Percentiles rank a stretch among this genome's conserved stretches.
phyloP scores from a whole-genome alignment of 768 basidiomycete species.

The Asterophora lycoperdoides region DNA sequence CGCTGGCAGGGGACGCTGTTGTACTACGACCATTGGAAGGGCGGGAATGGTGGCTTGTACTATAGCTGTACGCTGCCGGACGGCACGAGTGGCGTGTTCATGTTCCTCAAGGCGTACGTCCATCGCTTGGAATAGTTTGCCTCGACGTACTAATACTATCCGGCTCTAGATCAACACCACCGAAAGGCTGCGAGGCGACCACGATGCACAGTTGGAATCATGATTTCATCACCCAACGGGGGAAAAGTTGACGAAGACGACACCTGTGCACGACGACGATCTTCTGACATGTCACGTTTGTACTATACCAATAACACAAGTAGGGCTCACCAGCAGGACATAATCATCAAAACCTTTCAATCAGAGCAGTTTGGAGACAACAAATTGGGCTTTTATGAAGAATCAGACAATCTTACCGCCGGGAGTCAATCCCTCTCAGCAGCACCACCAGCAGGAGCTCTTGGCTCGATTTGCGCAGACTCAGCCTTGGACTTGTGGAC shows the following conservation, averaged over 20 bases:
- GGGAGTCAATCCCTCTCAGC: slow-evolving; percentile 35
- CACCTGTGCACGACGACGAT: too few relatives aligned
- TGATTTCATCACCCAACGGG: slow-evolving; percentile 8
- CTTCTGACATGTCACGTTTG: too few relatives aligned
- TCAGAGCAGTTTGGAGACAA: slow-evolving; percentile 45
- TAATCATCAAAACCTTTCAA: too few relatives aligned
- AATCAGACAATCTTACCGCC: slow-evolving; percentile 57
- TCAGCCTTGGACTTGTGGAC: too few relatives aligned
- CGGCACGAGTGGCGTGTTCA: slow-evolving; percentile 42
- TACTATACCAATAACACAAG: too few relatives aligned
- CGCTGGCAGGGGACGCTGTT: slow-evolving; percentile 54
- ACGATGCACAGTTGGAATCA: slow-evolving; percentile 18
- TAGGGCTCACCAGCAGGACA: too few relatives aligned
- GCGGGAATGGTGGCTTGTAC: slow-evolving; percentile 42
- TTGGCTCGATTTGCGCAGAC: too few relatives aligned
- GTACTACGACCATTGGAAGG: slow-evolving; percentile 42
- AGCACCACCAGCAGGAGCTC: too few relatives aligned
- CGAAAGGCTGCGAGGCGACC: slow-evolving; percentile 19
- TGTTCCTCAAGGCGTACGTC: slow-evolving; percentile 43
- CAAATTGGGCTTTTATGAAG: slow-evolving; percentile 49
- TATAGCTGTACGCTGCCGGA: slow-evolving; percentile 36
- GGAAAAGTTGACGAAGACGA: too few relatives aligned
- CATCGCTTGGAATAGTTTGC: not conserved
- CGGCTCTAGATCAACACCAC: slow-evolving; percentile 29
- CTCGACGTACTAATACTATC: not conserved